These are phyloP conservation scores for Apiospora sp. DNA, from an alignment of 2,329 filamentous ascomycete species.

Conservation along the genomic window DNA sequence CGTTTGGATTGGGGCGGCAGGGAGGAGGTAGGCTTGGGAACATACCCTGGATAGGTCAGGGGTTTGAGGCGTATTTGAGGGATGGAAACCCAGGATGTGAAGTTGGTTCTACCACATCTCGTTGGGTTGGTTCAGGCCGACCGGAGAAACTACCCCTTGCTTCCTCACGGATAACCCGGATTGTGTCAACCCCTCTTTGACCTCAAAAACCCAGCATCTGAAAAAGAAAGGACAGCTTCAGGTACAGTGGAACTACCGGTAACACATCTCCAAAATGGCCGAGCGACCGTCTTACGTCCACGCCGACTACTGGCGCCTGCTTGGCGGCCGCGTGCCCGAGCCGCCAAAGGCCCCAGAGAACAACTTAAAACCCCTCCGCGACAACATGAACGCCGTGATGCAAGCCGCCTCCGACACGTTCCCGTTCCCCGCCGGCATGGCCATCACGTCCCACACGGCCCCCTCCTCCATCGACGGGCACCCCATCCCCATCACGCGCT, in stretches of 20 bases:
- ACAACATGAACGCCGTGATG: not conserved
- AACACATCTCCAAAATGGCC: not conserved
- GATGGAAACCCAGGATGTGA: too few relatives aligned
- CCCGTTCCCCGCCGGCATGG: slow-evolving; percentile 28
- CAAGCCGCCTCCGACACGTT: not conserved
- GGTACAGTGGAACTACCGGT: not conserved
- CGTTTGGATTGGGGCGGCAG: too few relatives aligned
- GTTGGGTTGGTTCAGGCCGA: too few relatives aligned
- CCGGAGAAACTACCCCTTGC: too few relatives aligned
- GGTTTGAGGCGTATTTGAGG: too few relatives aligned
- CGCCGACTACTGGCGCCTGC: slow-evolving; percentile 20
- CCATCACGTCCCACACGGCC: slow-evolving; percentile 32
- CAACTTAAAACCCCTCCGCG: not conserved
- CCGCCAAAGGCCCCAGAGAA: not conserved
- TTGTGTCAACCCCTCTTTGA: too few relatives aligned
- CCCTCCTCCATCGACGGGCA: slow-evolving; percentile 35
- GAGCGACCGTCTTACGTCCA: not conserved
- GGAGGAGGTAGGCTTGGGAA: too few relatives aligned
- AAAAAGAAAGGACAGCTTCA: too few relatives aligned
- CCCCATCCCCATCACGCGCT: slow-evolving; percentile 32
- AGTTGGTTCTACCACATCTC: too few relatives aligned
- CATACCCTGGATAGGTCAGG: too few relatives aligned
- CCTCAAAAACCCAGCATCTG: too few relatives aligned
- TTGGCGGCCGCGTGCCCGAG: not conserved
- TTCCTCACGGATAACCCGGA: too few relatives aligned